phyloP scores from a whole-genome alignment of 2,329 filamentous ascomycete species.

The Phyllosticta citriasiana region DNA sequence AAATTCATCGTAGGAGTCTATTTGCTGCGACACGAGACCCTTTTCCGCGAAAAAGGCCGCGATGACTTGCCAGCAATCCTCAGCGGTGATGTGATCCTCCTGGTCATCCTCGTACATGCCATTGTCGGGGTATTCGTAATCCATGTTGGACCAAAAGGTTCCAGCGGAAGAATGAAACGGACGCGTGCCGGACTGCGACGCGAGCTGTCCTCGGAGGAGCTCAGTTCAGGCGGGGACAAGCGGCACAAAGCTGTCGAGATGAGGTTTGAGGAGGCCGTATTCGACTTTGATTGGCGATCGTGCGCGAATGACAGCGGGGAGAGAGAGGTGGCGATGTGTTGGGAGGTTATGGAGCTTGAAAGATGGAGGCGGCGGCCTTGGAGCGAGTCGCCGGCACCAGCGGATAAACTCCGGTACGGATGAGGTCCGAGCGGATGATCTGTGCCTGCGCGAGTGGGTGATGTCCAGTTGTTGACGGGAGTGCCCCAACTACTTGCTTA shows the following conservation, averaged over 20 bases:
- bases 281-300: not conserved
- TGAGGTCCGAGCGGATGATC: not conserved
- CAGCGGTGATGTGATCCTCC: constrained; percentile 69
- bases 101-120: constrained; percentile 38
- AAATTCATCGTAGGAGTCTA: constrained; percentile 98
- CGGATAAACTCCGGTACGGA: too few species aligned
- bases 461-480: not conserved
- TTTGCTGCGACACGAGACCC: constrained; percentile 91
- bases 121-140: constrained; percentile 49
- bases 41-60: constrained; percentile 94
- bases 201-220: not conserved
- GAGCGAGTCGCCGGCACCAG: too few species aligned
- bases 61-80: constrained; percentile 98
- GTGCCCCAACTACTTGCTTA: not conserved
- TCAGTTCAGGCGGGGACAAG: not conserved
- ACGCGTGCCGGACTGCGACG: not conserved
- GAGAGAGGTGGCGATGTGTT: not conserved
- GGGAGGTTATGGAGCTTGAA: not conserved
- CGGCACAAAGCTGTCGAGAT: not conserved
- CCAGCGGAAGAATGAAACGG: not conserved
- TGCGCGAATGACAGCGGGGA: not conserved
- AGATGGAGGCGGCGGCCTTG: not conserved
- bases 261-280: not conserved
- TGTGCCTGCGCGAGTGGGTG: not conserved
- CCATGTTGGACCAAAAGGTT: constrained; percentile 13